Base-by-base conservation (phyloP, 495 filamentous ascomycete species). In the Pyronema domesticum region DNA sequence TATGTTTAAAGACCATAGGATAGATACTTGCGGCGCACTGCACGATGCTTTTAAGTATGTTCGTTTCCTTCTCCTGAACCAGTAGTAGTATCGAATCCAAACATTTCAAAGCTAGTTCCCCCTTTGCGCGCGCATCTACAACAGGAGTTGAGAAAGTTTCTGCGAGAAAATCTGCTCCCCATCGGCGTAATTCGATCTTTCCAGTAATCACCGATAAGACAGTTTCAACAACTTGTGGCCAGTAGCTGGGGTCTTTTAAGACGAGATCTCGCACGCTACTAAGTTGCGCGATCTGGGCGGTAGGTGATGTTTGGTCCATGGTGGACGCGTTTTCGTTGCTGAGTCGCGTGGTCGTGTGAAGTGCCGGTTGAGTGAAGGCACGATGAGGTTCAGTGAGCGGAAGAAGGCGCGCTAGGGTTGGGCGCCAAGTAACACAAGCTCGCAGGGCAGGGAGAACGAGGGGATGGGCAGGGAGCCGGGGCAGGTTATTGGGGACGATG, bases 111-210 rank as follows among this genome's bases (percentile, higher is more conserved):
- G 79, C 77, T 57, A 94, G 65, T 56, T 79, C 76, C 69, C 81
- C 82, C 73, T 95, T 96, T 67, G 83, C 80, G 49, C 76, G 71
- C 36, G 71, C 69, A 53, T 77, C 67, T 59, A 96, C 72, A 36
- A 80, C 77, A 11, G 91, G 91, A 44, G 82, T 88, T 15, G 93
- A 80, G 69, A 99, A 95, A 3, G 88, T 85, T 72, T 99, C 91
- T 39, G 93, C 89, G 37, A 99, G 73, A 67, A 99, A 99, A 23
- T 95, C 87, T 18, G 88, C 80, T 18, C 88, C 93, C 93, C 93
- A 99, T 81, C 89, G 74, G 68, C 86, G 82, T 60, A 95, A 70
- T 68, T 94, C 85, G 15, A 94, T 67, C 50, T 74, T 72, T 34
- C 81, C 82, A 4, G 63, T 60, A 62, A 95, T 82, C 63, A 96